Evolutionary conservation across 2,329 filamentous ascomycete genomes (phyloP).

Genomic region (Fusarium irregulare): DNA sequence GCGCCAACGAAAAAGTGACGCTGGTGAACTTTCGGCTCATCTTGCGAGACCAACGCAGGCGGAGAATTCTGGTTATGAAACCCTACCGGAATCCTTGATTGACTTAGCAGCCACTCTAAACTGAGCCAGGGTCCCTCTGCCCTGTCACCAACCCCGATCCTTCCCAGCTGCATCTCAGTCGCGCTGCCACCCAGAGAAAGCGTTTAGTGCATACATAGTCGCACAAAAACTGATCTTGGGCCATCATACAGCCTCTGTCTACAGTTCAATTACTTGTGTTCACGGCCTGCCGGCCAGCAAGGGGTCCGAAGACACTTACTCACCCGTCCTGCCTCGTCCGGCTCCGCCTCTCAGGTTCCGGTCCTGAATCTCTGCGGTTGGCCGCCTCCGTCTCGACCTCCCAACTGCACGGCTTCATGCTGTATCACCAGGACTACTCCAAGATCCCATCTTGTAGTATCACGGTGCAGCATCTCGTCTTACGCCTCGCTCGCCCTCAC

Average conservation of each 20-base stretch:
- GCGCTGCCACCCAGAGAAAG: conserved; percentile 51
- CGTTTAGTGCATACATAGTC: conserved; percentile 54
- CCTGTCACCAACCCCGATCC: conserved; percentile 55
- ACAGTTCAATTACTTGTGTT: conserved; percentile 47
- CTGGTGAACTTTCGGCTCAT: conserved; percentile 39
- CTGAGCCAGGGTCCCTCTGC: conserved; percentile 51
- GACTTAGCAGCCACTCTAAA: conserved; percentile 52
- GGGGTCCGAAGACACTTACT: conserved; percentile 45
- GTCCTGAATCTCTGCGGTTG: conserved; percentile 57
- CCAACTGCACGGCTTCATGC: conserved; percentile 61
- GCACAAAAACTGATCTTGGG: conserved; percentile 62
- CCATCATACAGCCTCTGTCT: conserved; percentile 53
- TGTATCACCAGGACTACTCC: conserved; percentile 60
- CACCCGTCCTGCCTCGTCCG: conserved; percentile 38
- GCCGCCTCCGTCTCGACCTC: conserved; percentile 58
- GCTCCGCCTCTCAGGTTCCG: conserved; percentile 49
- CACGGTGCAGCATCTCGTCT: conserved; percentile 65
- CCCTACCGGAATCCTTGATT: conserved; percentile 52
- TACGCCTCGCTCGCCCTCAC: conserved; percentile 52
- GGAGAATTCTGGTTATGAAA: conserved; percentile 54
- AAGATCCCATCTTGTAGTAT: conserved; percentile 61
- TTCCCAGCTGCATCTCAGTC: conserved; percentile 58
- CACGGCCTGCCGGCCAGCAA: conserved; percentile 45
- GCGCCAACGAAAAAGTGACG: conserved; percentile 35
- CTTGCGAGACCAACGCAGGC: conserved; percentile 45